phyloP scores from a whole-genome alignment of 306 rosid species.

The Cicer arietinum region DNA sequence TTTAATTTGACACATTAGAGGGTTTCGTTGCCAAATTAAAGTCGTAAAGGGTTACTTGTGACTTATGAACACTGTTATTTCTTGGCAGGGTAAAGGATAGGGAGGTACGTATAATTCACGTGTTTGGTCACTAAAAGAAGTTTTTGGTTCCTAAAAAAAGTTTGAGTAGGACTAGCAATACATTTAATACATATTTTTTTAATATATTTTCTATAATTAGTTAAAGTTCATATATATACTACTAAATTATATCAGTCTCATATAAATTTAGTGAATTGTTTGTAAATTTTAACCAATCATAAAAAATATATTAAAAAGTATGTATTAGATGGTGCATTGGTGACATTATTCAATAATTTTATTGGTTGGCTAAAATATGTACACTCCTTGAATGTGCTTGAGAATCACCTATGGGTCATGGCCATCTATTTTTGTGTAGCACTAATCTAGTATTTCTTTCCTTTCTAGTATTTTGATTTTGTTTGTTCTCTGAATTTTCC shows the following conservation, averaged over 20 bases:
- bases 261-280: too few relatives aligned
- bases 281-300: too few relatives aligned
- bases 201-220: too few relatives aligned
- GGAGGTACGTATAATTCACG: background rate
- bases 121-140: background rate
- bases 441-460: background rate
- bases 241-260: too few relatives aligned
- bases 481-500: background rate
- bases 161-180: too few relatives aligned
- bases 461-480: background rate
- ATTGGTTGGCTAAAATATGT: background rate
- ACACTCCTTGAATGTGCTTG: slow-evolving; percentile 1
- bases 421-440: background rate
- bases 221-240: too few relatives aligned
- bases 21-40: too few relatives aligned
- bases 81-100: background rate
- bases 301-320: too few relatives aligned
- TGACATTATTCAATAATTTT: too few relatives aligned
- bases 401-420: background rate
- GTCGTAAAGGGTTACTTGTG: background rate
- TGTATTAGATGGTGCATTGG: too few relatives aligned
- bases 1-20: too few relatives aligned
- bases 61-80: background rate
- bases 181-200: too few relatives aligned
- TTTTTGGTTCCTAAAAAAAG: background rate